Percentiles rank a stretch among this genome's conserved stretches.
Evolutionary conservation across 108 stramenopile species (phyloP).

Genomic region (Skeletonema costatum): DNA sequence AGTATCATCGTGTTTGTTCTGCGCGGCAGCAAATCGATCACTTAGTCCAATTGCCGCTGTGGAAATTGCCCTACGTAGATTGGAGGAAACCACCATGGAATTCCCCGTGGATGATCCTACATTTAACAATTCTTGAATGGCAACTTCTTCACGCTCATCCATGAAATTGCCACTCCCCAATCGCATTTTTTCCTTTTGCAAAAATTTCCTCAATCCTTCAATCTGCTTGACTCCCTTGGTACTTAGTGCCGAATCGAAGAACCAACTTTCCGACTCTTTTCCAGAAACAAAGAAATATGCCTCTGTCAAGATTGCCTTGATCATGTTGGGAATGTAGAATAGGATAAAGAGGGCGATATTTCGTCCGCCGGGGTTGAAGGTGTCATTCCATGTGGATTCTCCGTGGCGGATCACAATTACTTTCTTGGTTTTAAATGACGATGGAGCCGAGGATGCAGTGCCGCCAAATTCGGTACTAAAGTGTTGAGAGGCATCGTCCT

Average conservation of each 20-base stretch:
- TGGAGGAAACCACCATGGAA: conserved; percentile 79
- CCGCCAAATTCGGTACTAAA: conserved; percentile 51
- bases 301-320: conserved; percentile 63
- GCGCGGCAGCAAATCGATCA: conserved; percentile 57
- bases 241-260: conserved; percentile 79
- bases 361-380: conserved; percentile 89
- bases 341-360: conserved; percentile 56
- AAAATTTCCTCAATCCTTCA: conserved; percentile 55
- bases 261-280: conserved; percentile 73
- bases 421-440: conserved; percentile 59
- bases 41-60: conserved; percentile 78
- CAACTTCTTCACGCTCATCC: conserved; percentile 47
- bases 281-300: conserved; percentile 76
- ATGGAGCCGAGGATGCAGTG: neutral
- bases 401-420: conserved; percentile 86
- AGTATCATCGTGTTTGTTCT: conserved; percentile 40
- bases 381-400: conserved; percentile 90
- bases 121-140: conserved; percentile 24
- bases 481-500: conserved; percentile 55
- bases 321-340: conserved; percentile 73
- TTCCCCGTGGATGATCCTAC: conserved; percentile 35
- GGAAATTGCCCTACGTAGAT: conserved; percentile 82
- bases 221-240: conserved; percentile 71
- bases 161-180: conserved; percentile 18
- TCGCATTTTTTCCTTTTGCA: conserved; percentile 46